phyloP scores from a whole-genome alignment of 2,329 filamentous ascomycete species.

The Alternaria atra region DNA sequence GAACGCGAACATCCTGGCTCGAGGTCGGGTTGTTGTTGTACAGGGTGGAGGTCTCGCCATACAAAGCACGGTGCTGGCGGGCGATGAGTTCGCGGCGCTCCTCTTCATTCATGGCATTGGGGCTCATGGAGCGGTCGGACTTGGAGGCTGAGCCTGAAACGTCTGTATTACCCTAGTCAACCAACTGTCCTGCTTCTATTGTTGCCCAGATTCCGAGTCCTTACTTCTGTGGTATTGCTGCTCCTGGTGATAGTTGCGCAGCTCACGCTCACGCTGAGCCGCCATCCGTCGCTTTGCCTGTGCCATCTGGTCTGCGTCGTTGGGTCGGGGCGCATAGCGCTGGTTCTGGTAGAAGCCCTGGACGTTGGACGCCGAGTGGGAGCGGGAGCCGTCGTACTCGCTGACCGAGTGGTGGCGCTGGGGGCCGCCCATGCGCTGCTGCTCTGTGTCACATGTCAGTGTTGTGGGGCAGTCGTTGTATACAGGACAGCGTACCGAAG shows the following conservation, averaged over 20 bases:
- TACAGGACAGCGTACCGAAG: slow-evolving; percentile 60
- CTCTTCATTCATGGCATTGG: slow-evolving; percentile 89
- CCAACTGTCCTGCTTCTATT: slow-evolving; percentile 55
- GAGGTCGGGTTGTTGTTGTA: slow-evolving; percentile 73
- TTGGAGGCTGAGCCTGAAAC: slow-evolving; percentile 77
- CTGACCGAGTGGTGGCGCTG: slow-evolving; percentile 84
- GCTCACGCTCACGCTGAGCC: slow-evolving; percentile 97
- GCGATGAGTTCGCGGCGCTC: slow-evolving; percentile 95
- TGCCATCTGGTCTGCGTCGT: slow-evolving; percentile 97
- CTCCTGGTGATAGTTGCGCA: slow-evolving; percentile 99
- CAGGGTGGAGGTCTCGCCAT: slow-evolving; percentile 76
- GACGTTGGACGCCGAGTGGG: slow-evolving; percentile 78
- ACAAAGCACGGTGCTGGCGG: slow-evolving; percentile 92
- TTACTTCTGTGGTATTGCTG: slow-evolving; percentile 99
- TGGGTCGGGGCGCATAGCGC: slow-evolving; percentile 86
- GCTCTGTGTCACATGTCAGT: slow-evolving; percentile 58
- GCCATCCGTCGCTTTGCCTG: slow-evolving; percentile 99
- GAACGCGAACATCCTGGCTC: slow-evolving; percentile 69
- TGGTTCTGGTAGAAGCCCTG: slow-evolving; percentile 96
- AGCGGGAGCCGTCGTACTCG: slow-evolving; percentile 81
- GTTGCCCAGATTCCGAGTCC: slow-evolving; percentile 78
- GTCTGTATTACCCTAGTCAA: slow-evolving; percentile 71
- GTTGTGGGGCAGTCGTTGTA: slow-evolving; percentile 5
- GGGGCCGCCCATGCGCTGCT: slow-evolving; percentile 68
- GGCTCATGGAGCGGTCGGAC: slow-evolving; percentile 85